phyloP scores from a whole-genome alignment of 192 early-diverging fungal genomes.

The Dimargaris xerosporica region DNA sequence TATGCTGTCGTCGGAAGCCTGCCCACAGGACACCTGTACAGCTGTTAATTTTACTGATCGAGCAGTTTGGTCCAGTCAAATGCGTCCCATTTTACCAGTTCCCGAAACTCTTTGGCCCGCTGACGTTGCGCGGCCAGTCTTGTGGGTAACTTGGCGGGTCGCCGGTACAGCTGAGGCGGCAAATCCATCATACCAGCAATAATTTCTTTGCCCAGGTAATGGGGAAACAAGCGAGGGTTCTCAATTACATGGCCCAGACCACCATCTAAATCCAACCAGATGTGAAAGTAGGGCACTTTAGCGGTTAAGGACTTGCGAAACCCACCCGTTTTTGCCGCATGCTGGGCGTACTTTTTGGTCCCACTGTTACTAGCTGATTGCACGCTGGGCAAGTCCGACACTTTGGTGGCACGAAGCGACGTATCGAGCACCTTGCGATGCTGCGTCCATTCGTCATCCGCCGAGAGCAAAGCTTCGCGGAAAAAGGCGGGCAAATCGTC shows the following conservation, averaged over 20 bases:
- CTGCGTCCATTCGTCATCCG: slow-evolving; percentile 86
- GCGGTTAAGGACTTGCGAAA: slow-evolving; percentile 55
- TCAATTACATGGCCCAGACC: slow-evolving; percentile 97
- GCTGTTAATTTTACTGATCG: background rate
- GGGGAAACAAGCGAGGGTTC: slow-evolving; percentile 54
- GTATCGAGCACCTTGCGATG: slow-evolving; percentile 63
- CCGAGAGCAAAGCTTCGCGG: slow-evolving; percentile 61
- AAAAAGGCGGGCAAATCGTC: slow-evolving; percentile 76
- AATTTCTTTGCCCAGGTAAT: slow-evolving; percentile 81
- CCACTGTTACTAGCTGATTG: slow-evolving; percentile 18
- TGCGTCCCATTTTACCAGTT: slow-evolving; percentile 44
- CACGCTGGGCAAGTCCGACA: slow-evolving; percentile 15
- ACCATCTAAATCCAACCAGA: slow-evolving; percentile 82
- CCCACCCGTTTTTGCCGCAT: slow-evolving; percentile 32
- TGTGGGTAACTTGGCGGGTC: slow-evolving; percentile 36
- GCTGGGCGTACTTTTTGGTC: background rate
- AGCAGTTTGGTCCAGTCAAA: slow-evolving; percentile 71
- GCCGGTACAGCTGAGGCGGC: slow-evolving; percentile 54
- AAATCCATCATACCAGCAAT: slow-evolving; percentile 72
- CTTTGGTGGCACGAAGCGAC: slow-evolving; percentile 17
- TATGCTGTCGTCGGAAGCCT: too few species aligned
- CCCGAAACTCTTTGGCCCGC: slow-evolving; percentile 37
- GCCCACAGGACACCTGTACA: too few species aligned
- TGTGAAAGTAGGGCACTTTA: slow-evolving; percentile 90
- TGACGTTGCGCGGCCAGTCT: slow-evolving; percentile 28